Conservation (phyloP, 495 filamentous ascomycete genomes). For the Sordaria brevicollis region DNA sequence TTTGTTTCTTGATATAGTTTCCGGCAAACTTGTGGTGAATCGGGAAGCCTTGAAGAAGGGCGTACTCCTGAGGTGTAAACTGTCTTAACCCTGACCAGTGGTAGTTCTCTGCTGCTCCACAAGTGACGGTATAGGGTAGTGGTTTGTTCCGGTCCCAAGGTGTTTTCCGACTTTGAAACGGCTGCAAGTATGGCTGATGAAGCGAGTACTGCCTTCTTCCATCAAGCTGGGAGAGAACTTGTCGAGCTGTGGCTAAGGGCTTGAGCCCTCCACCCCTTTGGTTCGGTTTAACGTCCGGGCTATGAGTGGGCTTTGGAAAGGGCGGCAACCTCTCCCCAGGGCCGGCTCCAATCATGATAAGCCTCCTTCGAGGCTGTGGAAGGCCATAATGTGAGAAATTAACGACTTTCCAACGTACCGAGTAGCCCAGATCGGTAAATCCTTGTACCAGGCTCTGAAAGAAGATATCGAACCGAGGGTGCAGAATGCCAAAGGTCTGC, state of each 20-base stretch:
- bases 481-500: conserved; percentile 60
- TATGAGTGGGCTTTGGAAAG: conserved; percentile 61
- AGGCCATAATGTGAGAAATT: conserved; percentile 39
- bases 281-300: not conserved
- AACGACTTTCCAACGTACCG: conserved; percentile 44
- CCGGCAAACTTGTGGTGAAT: conserved; percentile 48
- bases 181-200: conserved; percentile 18
- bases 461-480: conserved; percentile 36
- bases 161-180: conserved; percentile 14
- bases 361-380: conserved; percentile 34
- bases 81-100: conserved; percentile 59
- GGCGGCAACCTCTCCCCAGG: conserved; percentile 65
- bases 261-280: conserved; percentile 30
- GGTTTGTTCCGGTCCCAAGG: conserved; percentile 28
- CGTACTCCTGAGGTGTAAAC: conserved; percentile 65
- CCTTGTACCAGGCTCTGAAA: conserved; percentile 54
- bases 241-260: conserved; percentile 19
- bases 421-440: conserved; percentile 59
- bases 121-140: conserved; percentile 55
- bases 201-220: conserved; percentile 19
- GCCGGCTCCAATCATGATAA: conserved; percentile 71
- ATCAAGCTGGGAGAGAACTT: conserved; percentile 25
- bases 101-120: conserved; percentile 53
- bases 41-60: conserved; percentile 69
- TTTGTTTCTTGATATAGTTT: conserved; percentile 48